A percentile compares a stretch with the other conserved stretches of the same genome.
phyloP scores from a whole-genome alignment of 352 stramenopile species.

The Bremia lactucae region DNA sequence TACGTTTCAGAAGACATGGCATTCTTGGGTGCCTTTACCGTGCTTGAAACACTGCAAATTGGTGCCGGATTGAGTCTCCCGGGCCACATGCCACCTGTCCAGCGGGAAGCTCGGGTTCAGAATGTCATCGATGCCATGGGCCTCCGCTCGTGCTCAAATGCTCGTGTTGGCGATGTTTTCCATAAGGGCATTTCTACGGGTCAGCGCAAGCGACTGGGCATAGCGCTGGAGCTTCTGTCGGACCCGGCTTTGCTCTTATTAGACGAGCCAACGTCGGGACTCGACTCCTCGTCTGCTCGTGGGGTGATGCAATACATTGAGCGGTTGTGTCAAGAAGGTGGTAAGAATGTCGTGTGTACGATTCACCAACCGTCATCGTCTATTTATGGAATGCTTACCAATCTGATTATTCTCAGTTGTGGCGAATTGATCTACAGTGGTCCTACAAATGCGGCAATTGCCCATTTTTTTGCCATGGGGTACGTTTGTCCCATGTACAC shows the following conservation, averaged over 20 bases:
- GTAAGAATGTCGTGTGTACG: conserved; percentile 73
- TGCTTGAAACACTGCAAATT: conserved; percentile 67
- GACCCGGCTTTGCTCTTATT: conserved; percentile 93
- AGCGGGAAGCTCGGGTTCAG: conserved; percentile 48
- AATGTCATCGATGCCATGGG: conserved; percentile 68
- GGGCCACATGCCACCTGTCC: conserved; percentile 30
- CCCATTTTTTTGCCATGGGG: conserved; percentile 48
- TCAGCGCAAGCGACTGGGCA: conserved; percentile 88
- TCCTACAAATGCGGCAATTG: conserved; percentile 41
- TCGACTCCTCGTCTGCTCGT: conserved; percentile 86
- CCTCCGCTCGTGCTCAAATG: conserved; percentile 43
- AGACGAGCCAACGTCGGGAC: conserved; percentile 88
- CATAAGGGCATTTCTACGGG: conserved; percentile 80
- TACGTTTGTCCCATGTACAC: conserved; percentile 64
- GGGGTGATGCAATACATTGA: conserved; percentile 82
- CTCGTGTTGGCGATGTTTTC: conserved; percentile 78
- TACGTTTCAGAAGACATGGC: conserved; percentile 64
- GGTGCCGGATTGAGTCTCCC: conserved; percentile 46
- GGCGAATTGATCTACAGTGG: conserved; percentile 89
- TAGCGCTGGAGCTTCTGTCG: conserved; percentile 90
- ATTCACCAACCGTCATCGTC: conserved; percentile 83
- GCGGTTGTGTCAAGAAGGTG: conserved; percentile 35
- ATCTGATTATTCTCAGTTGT: conserved; percentile 50
- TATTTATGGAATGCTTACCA: conserved; percentile 61
- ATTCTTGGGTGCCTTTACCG: conserved; percentile 59